A percentile compares a stretch with the other conserved stretches of the same genome.
These are phyloP conservation scores for Houttuynia cordata DNA, from an alignment of 164 flowering plant species.

Conservation along the genomic window DNA sequence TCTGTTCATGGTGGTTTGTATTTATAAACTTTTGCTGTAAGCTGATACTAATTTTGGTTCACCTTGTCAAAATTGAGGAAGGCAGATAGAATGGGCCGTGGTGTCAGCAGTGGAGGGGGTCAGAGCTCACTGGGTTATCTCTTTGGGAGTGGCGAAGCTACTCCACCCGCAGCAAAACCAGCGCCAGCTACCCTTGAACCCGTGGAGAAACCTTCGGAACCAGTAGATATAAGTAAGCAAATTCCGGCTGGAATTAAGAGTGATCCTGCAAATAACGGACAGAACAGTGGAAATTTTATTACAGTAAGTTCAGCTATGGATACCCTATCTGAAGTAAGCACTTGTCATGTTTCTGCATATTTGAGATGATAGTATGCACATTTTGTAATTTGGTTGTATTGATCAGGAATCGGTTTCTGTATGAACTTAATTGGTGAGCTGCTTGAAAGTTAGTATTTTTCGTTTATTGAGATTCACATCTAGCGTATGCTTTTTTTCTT, in stretches of 20 bases:
- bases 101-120: slow-evolving; percentile 47
- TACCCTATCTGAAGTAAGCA: not conserved
- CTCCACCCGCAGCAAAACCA: slow-evolving; percentile 14
- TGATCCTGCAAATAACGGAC: slow-evolving; percentile 31
- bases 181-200: slow-evolving; percentile 3
- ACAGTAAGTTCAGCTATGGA: slow-evolving; percentile 16
- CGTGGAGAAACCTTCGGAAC: slow-evolving; percentile 14
- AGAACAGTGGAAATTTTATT: slow-evolving; percentile 40
- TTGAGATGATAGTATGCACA: not conserved
- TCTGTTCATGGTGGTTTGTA: not conserved
- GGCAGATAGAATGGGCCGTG: slow-evolving; percentile 32
- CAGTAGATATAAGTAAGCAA: slow-evolving; percentile 23
- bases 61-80: not conserved
- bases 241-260: slow-evolving; percentile 33
- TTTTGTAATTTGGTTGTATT: not conserved
- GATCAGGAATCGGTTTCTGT: too few species aligned
- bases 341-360: not conserved
- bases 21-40: too few species aligned
- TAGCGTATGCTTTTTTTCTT: too few species aligned
- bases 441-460: too few species aligned
- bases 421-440: too few species aligned
- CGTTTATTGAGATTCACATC: too few species aligned
- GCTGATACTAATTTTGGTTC: not conserved
- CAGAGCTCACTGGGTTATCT: slow-evolving; percentile 44
- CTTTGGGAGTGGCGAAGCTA: slow-evolving; percentile 37